Evolutionary conservation across 1,139 yeast species (phyloP).

Genomic region (Geotrichum carabidarum): DNA sequence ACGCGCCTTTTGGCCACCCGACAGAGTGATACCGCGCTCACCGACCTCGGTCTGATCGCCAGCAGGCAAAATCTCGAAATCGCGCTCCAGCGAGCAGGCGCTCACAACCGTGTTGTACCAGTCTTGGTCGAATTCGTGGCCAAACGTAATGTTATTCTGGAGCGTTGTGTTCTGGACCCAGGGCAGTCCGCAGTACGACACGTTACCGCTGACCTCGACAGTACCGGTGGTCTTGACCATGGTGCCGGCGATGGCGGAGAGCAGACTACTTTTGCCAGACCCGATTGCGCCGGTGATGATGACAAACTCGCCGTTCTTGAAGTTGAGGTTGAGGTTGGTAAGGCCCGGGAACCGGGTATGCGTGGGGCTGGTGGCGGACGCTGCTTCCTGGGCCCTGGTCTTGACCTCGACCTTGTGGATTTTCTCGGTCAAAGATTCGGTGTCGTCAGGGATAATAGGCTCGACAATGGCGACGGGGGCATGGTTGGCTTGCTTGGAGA

Average conservation of each 20-base stretch:
- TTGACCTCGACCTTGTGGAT: constrained; percentile 26
- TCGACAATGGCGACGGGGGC: constrained; percentile 32
- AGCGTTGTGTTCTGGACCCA: constrained; percentile 88
- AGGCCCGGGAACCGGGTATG: constrained; percentile 42
- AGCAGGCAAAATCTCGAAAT: constrained; percentile 65
- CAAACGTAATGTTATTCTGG: constrained; percentile 69
- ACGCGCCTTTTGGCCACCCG: constrained; percentile 93
- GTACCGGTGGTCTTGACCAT: constrained; percentile 52
- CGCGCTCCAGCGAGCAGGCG: constrained; percentile 65
- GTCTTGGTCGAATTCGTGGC: constrained; percentile 50
- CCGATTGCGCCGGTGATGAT: constrained; percentile 71
- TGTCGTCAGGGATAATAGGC: constrained; percentile 39
- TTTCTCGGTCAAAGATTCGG: constrained; percentile 3
- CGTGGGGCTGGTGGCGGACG: constrained; percentile 20
- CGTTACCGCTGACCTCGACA: constrained; percentile 40
- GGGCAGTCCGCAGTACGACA: constrained; percentile 51
- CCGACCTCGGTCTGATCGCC: constrained; percentile 88
- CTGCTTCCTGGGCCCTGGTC: constrained; percentile 22
- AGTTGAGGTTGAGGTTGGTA: constrained; percentile 41
- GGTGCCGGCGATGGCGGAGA: constrained; percentile 57
- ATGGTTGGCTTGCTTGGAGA: constrained; percentile 28
- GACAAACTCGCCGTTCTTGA: constrained; percentile 55
- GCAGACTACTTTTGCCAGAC: constrained; percentile 62
- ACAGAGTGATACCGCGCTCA: constrained; percentile 83
- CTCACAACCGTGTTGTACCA: constrained; percentile 54